phyloP scores from a whole-genome alignment of 78 protist species.

The Emiliania huxleyi region DNA sequence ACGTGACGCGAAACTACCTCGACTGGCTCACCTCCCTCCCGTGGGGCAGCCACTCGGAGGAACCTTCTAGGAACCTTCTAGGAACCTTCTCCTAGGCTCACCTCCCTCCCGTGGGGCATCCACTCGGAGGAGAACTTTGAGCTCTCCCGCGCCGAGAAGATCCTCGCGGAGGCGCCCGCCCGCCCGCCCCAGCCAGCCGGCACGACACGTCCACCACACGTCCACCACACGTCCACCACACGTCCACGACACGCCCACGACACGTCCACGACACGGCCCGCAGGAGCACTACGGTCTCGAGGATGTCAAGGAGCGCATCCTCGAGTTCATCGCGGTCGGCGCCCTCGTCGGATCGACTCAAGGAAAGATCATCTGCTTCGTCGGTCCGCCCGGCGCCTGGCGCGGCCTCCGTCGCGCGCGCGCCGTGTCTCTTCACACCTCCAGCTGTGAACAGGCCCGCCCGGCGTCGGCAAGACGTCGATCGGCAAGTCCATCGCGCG shows the following conservation, averaged over 20 bases:
- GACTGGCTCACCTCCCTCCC: slow-evolving; percentile 92
- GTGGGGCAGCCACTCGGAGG: no score
- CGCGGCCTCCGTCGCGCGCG: no score
- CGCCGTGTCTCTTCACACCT: no score
- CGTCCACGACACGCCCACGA: no score
- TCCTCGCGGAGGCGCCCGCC: not conserved
- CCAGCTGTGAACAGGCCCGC: no score
- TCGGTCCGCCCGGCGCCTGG: slow-evolving; percentile 74
- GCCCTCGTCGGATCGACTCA: slow-evolving; percentile 53
- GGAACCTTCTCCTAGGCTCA: no score
- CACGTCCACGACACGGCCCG: no score
- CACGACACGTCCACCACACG: no score
- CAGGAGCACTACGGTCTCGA: slow-evolving; percentile 44
- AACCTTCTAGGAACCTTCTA: no score
- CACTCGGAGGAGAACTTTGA: slow-evolving; percentile 56
- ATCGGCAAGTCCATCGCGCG: slow-evolving; percentile 80
- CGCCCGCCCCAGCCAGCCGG: no score
- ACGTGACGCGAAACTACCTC: slow-evolving; percentile 87
- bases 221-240: no score
- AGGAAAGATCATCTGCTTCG: slow-evolving; percentile 90
- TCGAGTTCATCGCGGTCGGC: slow-evolving; percentile 90
- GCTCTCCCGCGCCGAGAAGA: slow-evolving; percentile 3
- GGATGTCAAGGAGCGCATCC: slow-evolving; percentile 90
- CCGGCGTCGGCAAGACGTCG: slow-evolving; percentile 84
- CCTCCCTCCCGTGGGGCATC: slow-evolving; percentile 79